These are phyloP conservation scores for Sporothrix dimorphospora DNA, from an alignment of 2,329 filamentous ascomycete genomes.

Conservation along the genomic window DNA sequence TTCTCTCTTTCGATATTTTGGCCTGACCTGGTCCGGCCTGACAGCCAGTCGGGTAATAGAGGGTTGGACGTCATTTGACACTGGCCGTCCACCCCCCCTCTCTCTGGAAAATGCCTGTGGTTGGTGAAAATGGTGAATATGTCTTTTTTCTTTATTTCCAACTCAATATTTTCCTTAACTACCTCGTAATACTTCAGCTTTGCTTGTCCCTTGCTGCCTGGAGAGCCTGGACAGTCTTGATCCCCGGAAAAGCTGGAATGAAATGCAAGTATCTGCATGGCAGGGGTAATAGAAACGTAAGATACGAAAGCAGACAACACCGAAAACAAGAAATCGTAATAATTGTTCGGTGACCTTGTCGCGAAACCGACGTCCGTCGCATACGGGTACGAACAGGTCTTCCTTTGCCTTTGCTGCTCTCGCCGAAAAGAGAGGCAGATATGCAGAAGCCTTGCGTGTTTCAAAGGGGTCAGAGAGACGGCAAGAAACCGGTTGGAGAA, in stretches of 20 bases:
- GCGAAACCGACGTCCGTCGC: not conserved
- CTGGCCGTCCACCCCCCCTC: not conserved
- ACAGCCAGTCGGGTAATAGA: not conserved
- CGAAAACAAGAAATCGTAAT: not conserved
- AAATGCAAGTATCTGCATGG: not conserved
- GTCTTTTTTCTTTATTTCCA: not conserved
- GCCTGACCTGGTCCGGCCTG: not conserved
- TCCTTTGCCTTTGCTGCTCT: not conserved
- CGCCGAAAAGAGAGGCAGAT: not conserved
- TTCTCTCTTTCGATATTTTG: not conserved
- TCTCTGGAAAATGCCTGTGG: not conserved
- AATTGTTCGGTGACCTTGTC: not conserved
- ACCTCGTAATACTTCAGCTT: not conserved
- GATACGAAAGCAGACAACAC: not conserved
- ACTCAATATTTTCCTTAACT: not conserved
- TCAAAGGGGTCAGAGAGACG: not conserved
- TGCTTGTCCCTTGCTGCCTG: not conserved
- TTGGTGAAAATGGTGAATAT: not conserved
- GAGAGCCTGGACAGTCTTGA: not conserved
- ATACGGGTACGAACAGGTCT: not conserved
- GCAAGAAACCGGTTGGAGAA: not conserved
- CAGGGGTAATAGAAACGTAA: not conserved
- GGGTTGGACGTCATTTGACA: not conserved
- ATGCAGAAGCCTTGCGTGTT: conserved; percentile 4
- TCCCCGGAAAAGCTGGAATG: not conserved